A percentile compares a stretch with the other conserved stretches of the same genome.
phyloP scores from a whole-genome alignment of 441 rosid genomes.

The Cnidoscolus chayamansa region DNA sequence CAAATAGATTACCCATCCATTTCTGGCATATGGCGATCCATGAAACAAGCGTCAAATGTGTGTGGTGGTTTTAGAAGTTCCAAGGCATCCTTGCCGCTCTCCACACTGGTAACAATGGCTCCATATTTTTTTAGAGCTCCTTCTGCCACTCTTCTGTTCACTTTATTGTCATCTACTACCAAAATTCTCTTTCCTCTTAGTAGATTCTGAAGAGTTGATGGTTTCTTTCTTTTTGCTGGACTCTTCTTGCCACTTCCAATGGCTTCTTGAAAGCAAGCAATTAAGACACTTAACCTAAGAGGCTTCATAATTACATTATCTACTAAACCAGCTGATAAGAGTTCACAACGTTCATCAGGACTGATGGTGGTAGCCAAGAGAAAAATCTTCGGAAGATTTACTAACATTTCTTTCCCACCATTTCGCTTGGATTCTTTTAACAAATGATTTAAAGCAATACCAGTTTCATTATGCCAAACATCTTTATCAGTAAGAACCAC shows the following conservation, averaged over 20 bases:
- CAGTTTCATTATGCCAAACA: conserved; percentile 57
- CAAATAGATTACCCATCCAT: conserved; percentile 74
- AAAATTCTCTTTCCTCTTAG: conserved; percentile 62
- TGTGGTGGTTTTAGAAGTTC: conserved; percentile 77
- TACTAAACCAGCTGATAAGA: conserved; percentile 49
- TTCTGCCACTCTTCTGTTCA: conserved; percentile 93
- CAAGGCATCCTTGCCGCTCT: conserved; percentile 70
- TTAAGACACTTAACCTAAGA: conserved; percentile 58
- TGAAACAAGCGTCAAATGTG: conserved; percentile 82
- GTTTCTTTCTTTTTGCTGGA: conserved; percentile 45
- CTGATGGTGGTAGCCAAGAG: conserved; percentile 55
- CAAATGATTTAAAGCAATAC: conserved; percentile 32
- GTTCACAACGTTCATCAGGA: conserved; percentile 42
- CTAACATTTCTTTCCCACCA: conserved; percentile 27
- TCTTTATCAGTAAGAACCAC: conserved; percentile 78
- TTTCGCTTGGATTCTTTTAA: conserved; percentile 33
- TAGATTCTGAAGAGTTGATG: conserved; percentile 48
- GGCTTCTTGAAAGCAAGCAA: conserved; percentile 71
- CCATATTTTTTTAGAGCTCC: conserved; percentile 78
- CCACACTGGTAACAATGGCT: conserved; percentile 84
- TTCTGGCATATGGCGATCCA: conserved; percentile 99
- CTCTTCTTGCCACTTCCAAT: conserved; percentile 56
- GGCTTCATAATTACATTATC: conserved; percentile 74
- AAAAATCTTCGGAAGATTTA: conserved; percentile 53
- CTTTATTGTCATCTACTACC: conserved; percentile 90